phyloP scores from a whole-genome alignment of 2,329 filamentous ascomycete genomes.

The Achaetomium macrosporum region DNA sequence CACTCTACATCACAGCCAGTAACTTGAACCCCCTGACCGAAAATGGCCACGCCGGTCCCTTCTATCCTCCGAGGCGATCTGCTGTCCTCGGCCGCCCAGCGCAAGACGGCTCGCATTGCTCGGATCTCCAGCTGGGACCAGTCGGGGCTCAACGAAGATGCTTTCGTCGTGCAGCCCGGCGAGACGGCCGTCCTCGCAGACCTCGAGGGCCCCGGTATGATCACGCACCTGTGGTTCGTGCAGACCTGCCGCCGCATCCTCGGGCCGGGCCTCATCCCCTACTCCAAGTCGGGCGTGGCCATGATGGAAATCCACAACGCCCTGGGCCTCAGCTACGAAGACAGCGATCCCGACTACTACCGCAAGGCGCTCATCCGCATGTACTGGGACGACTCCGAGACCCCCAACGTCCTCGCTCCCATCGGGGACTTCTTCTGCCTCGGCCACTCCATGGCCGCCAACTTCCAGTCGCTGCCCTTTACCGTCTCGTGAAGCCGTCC shows the following conservation, averaged over 20 bases:
- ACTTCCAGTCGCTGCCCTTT: conserved; percentile 5
- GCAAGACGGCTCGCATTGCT: conserved; percentile 2
- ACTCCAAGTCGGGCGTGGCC: conserved; percentile 4
- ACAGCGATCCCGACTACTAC: conserved; percentile 4
- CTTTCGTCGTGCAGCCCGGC: conserved; percentile 3
- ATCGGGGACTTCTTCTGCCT: conserved; percentile 5
- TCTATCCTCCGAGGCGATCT: conserved; percentile 1
- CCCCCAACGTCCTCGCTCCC: not conserved
- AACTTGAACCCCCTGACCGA: not conserved
- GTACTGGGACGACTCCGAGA: conserved; percentile 3
- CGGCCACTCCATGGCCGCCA: conserved; percentile 4
- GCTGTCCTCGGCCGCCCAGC: conserved; percentile 2
- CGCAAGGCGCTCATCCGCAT: conserved; percentile 5
- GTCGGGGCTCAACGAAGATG: conserved; percentile 5
- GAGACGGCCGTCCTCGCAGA: conserved; percentile 4
- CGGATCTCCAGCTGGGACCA: conserved; percentile 4
- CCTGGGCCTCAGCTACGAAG: conserved; percentile 3
- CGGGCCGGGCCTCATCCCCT: conserved; percentile 4
- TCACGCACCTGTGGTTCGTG: conserved; percentile 4
- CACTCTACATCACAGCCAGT: not conserved
- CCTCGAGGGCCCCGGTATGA: conserved; percentile 1
- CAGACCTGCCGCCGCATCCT: conserved; percentile 4
- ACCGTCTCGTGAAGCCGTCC: conserved; percentile 5
- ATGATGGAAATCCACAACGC: conserved; percentile 6
- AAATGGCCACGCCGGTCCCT: not conserved